phyloP scores from a whole-genome alignment of 352 stramenopile genomes.

The Globisporangium cederbergense region DNA sequence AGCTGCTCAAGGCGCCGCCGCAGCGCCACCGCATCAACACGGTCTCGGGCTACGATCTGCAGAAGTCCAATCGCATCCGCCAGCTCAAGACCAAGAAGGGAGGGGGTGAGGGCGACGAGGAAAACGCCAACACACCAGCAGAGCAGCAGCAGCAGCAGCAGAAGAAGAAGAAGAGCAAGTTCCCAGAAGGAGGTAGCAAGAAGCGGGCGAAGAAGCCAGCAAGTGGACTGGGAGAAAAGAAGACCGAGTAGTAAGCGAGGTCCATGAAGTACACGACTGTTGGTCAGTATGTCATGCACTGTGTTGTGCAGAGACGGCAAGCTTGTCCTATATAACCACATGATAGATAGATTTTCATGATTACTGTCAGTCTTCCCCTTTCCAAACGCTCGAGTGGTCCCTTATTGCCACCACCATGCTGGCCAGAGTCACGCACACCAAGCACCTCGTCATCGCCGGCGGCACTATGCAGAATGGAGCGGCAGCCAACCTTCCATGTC shows the following conservation, averaged over 20 bases:
- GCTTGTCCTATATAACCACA: neutral
- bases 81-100: constrained; percentile 38
- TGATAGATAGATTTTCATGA: neutral
- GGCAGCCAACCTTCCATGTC: too few species aligned
- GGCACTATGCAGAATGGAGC: constrained; percentile 1
- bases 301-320: neutral
- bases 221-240: constrained; percentile 1
- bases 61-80: constrained; percentile 70
- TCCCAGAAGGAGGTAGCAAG: constrained; percentile 3
- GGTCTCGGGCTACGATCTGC: constrained; percentile 83
- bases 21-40: constrained; percentile 78
- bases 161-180: constrained; percentile 17
- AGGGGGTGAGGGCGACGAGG: neutral
- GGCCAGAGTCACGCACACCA: constrained; percentile 22
- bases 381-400: constrained; percentile 23
- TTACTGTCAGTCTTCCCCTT: constrained; percentile 11
- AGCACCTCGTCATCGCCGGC: constrained; percentile 25
- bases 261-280: neutral
- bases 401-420: constrained; percentile 28
- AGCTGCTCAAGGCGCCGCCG: constrained; percentile 76
- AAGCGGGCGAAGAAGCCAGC: neutral
- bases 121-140: neutral
- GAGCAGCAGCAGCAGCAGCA: neutral
- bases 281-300: neutral
- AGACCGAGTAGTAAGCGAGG: constrained; percentile 1